Evolutionary conservation across 352 stramenopile genomes (phyloP).

Genomic region (Globisporangium canariense): DNA sequence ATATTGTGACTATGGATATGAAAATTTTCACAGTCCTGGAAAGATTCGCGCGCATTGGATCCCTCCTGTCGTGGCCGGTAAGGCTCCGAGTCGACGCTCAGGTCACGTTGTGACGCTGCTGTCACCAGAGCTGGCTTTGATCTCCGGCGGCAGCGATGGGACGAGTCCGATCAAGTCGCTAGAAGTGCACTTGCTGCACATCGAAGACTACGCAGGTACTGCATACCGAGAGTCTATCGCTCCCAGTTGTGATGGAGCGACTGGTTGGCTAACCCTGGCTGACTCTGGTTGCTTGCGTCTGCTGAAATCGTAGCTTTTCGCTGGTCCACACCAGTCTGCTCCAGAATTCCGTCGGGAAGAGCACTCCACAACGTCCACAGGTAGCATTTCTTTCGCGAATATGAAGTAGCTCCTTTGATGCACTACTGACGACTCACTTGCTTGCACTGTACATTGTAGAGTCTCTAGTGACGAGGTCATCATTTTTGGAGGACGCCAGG

Average conservation of each 20-base stretch:
- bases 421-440: background rate
- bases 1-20: background rate
- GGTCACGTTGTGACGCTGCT: slow-evolving; percentile 49
- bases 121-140: slow-evolving; percentile 34
- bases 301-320: slow-evolving; percentile 30
- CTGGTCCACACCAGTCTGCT: slow-evolving; percentile 45
- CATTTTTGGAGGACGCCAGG: slow-evolving; percentile 67
- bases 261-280: background rate
- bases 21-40: background rate
- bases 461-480: slow-evolving; percentile 41
- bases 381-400: slow-evolving; percentile 13
- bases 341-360: slow-evolving; percentile 32
- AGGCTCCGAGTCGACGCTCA: slow-evolving; percentile 38
- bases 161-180: slow-evolving; percentile 44
- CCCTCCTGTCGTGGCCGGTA: slow-evolving; percentile 23
- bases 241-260: background rate
- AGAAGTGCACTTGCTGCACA: slow-evolving; percentile 39
- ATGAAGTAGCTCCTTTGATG: background rate
- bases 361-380: slow-evolving; percentile 56
- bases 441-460: slow-evolving; percentile 13
- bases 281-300: background rate
- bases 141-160: slow-evolving; percentile 63
- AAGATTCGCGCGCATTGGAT: slow-evolving; percentile 43
- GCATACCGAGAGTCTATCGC: too few relatives aligned
- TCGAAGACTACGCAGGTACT: slow-evolving; percentile 32